Base-by-base conservation (phyloP, 345 rosid genomes). In the Lepidium sativum region DNA sequence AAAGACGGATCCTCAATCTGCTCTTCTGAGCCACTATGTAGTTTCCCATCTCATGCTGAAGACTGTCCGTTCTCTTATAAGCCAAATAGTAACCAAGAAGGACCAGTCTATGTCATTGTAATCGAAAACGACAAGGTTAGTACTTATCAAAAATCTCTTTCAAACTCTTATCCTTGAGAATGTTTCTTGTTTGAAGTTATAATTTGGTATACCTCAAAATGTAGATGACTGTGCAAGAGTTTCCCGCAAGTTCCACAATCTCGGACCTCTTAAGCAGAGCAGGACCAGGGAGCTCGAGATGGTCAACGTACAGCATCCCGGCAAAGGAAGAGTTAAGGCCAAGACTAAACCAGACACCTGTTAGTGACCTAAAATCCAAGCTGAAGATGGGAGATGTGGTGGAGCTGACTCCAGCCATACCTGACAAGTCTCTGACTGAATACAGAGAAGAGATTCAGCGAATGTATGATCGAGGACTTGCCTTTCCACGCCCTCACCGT, bases 161-260 rank as follows among this genome's bases (percentile, higher is more conserved):
- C 4, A 62, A 7, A 21, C 10, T 44, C 53, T 27, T 41, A 15
- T 16, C 20, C 0, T 8, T 6, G 16, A 25, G 23, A 31, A 35
- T 52, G 4, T 15, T 21, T 33, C 21, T 61, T 9, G 20, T 11
- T 63, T 63, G 32, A 38, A 48, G 41, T 15, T 32, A 44, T 45
- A 60, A 53, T 37, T 44, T 37, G 32, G 5, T 54, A 6, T n/a
- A n/a, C 53, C 45, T 0, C 12, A 18, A 59, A 60, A 37, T 34
- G 75, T 89, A 94, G 99, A 94, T 94, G 97, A 82, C 96, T 0
- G 96, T 94, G 67, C 96, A 90, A 79, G 97, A 94, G 77, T 71
- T 94, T 56, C 88, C 92, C 4, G 79, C 86, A 31, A 79, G 75
- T 65, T 86, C 89, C 3, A 82, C 95, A 1, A 61, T 94, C 53